phyloP scores from a whole-genome alignment of 2,329 filamentous ascomycete genomes.

The Xylaria sp. region DNA sequence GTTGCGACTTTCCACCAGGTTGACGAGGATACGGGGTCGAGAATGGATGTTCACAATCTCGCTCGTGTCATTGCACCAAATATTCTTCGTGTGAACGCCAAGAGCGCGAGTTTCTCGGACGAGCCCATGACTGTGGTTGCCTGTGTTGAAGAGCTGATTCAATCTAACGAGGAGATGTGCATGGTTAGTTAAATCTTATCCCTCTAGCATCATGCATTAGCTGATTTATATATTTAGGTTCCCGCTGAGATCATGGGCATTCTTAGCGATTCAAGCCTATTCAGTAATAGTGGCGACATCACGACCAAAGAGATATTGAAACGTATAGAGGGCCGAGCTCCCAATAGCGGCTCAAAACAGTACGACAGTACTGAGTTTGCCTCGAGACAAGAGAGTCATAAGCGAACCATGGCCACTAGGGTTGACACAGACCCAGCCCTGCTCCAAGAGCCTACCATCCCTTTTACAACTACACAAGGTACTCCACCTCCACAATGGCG shows the following conservation, averaged over 20 bases:
- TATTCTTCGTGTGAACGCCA: slow-evolving; percentile 79
- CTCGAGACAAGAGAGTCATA: slow-evolving; percentile 66
- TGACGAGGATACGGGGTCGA: slow-evolving; percentile 95
- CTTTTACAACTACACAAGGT: slow-evolving; percentile 56
- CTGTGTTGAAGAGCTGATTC: slow-evolving; percentile 90
- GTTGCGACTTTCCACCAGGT: slow-evolving; percentile 96
- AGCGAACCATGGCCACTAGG: slow-evolving; percentile 66
- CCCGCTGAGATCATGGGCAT: slow-evolving; percentile 91
- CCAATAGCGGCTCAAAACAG: slow-evolving; percentile 64
- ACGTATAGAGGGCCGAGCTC: slow-evolving; percentile 82
- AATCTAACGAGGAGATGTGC: slow-evolving; percentile 95
- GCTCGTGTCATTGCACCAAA: slow-evolving; percentile 98
- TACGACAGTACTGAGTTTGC: slow-evolving; percentile 69
- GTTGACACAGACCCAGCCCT: slow-evolving; percentile 88
- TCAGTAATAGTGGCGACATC: slow-evolving; percentile 84
- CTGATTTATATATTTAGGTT: slow-evolving; percentile 67
- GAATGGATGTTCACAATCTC: slow-evolving; percentile 99
- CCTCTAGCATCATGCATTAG: not conserved
- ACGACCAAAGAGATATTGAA: slow-evolving; percentile 98
- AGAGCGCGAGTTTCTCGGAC: slow-evolving; percentile 76
- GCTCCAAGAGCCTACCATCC: slow-evolving; percentile 67
- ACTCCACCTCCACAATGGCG: slow-evolving; percentile 64
- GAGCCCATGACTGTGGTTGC: slow-evolving; percentile 95
- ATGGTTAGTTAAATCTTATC: slow-evolving; percentile 73
- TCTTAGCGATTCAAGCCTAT: slow-evolving; percentile 83